phyloP scores from a whole-genome alignment of 345 rosid genomes.

The Dimocarpus longan region DNA sequence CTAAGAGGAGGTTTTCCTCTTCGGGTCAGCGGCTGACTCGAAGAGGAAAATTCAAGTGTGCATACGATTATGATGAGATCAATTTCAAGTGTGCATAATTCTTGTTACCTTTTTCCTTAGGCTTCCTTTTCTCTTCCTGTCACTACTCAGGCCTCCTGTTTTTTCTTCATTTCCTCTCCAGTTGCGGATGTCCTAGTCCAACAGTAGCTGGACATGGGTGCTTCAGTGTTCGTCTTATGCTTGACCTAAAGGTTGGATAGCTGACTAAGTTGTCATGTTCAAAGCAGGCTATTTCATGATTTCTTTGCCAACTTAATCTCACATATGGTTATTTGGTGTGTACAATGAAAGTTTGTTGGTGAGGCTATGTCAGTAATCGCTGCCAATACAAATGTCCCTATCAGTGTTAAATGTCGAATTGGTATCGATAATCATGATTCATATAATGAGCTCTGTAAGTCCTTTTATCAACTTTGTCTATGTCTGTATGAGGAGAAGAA shows the following conservation, averaged over 20 bases:
- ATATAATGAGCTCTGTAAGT: constrained; percentile 89
- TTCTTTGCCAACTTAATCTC: constrained; percentile 25
- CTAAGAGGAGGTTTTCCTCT: too few species aligned
- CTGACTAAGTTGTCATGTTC: constrained; percentile 12
- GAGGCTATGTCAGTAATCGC: constrained; percentile 98
- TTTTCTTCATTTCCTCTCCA: constrained; percentile 26
- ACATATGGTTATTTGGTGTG: constrained; percentile 27
- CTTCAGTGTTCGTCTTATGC: constrained; percentile 96
- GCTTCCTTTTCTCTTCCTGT: constrained; percentile 19
- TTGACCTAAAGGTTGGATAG: constrained; percentile 78
- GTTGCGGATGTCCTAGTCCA: constrained; percentile 99
- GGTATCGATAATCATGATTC: constrained; percentile 97
- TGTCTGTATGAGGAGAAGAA: constrained; percentile 5
- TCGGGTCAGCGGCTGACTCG: too few species aligned
- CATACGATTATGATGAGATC: constrained; percentile 89
- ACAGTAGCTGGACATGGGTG: constrained; percentile 97
- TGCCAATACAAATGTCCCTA: constrained; percentile 83
- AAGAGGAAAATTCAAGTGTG: too few species aligned
- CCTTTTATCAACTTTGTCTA: constrained; percentile 23
- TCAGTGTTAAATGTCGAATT: constrained; percentile 95
- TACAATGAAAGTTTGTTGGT: constrained; percentile 74
- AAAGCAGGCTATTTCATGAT: constrained; percentile 16
- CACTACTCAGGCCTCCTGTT: constrained; percentile 13
- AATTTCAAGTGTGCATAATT: constrained; percentile 76
- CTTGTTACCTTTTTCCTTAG: constrained; percentile 6